phyloP scores from a whole-genome alignment of 2,329 filamentous ascomycete species.

The Bipolaris cookei region DNA sequence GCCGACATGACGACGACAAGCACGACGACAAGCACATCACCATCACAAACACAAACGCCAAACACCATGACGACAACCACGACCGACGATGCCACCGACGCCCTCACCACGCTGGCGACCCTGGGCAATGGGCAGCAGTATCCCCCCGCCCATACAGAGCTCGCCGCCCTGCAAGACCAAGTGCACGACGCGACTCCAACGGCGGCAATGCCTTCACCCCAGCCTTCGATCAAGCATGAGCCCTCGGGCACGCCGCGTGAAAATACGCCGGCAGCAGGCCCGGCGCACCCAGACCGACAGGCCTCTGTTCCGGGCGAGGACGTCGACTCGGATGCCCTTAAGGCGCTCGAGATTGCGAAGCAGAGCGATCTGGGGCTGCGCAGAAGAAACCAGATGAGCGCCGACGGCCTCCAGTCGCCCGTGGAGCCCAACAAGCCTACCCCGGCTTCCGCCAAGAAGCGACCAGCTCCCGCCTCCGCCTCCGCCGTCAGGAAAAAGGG shows the following conservation, averaged over 20 bases:
- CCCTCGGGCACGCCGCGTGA: conserved; percentile 47
- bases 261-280: conserved; percentile 37
- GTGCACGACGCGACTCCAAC: conserved; percentile 21
- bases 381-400: conserved; percentile 43
- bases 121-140: conserved; percentile 42
- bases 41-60: conserved; percentile 20
- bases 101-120: conserved; percentile 47
- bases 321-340: conserved; percentile 50
- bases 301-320: conserved; percentile 27
- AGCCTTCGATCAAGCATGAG: conserved; percentile 52
- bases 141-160: conserved; percentile 47
- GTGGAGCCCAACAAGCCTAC: conserved; percentile 49
- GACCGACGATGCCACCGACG: conserved; percentile 50
- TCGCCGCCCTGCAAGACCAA: conserved; percentile 36
- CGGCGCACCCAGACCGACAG: conserved; percentile 27
- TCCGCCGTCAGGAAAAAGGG: conserved; percentile 53
- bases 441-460: conserved; percentile 49
- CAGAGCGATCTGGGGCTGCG: conserved; percentile 54
- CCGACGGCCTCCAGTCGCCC: conserved; percentile 51
- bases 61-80: conserved; percentile 34
- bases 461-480: conserved; percentile 50
- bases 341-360: conserved; percentile 54
- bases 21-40: background rate
- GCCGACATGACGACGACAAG: background rate
- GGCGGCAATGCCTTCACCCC: conserved; percentile 30